Evolutionary conservation across 106 monocot genomes (phyloP), one percentile per base, ranked within the genome.

Genomic region (Xerophyta viscosa): DNA sequence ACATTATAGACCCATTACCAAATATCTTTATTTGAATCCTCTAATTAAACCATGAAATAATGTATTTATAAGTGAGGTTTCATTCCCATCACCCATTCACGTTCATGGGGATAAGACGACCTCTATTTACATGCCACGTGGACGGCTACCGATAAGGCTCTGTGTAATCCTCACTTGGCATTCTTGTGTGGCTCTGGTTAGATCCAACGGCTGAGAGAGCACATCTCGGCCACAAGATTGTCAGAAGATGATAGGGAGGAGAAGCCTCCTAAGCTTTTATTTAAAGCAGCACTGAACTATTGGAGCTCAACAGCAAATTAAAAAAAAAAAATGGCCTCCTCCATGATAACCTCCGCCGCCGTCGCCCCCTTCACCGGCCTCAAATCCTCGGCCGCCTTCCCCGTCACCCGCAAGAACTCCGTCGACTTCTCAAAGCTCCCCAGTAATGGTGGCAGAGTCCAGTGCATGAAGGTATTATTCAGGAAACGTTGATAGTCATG

Each of bases 381-480:
- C 54, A 81, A 68, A 58, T 75, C 74, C 27, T 15, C 65, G 27
- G 52, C 73, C 4, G 61, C 64, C 30, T 64, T 86, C 73, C 80
- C 81, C 21, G 39, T 28, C 14, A 65, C 66, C 49, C 56, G 67
- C 37, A 60, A 37, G 60, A 26, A 57, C 44, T 52, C 22, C 54
- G 24, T 27, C 29, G 67, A 66, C 54, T 41, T 77, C 54, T 49
- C 71, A 50, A 31, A 52, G 45, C 72, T 78, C 57, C 74, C 82
- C 29, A 75, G 68, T 82, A 87, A 82, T 30, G 78, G 82, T 12
- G 82, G 81, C 27, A 67, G 64, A 31, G 71, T 69, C 17, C 37
- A 50, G 29, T 87, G 87, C 71, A 87, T 87, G 77, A 61, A 79
- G 79, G 74, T 75, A 57, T n/a, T n/a, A n/a, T n/a, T n/a, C n/a